Evolutionary conservation across 805 yeast genomes (phyloP).

Genomic region (Starmera caribaea): DNA sequence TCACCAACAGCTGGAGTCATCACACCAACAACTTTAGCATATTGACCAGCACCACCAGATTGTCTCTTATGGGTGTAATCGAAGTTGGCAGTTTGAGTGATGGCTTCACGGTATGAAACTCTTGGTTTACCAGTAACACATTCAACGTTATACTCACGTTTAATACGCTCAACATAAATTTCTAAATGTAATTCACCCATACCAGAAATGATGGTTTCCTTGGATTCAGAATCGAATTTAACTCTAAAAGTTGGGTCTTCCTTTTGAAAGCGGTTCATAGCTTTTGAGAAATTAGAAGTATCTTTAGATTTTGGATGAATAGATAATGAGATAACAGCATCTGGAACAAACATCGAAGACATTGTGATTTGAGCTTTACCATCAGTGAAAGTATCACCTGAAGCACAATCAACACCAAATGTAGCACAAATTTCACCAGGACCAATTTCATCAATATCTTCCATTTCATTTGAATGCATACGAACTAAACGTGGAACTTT

Average conservation of each 20-base stretch:
- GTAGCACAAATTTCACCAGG: slow-evolving; percentile 99
- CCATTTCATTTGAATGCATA: slow-evolving; percentile 99
- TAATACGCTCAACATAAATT: slow-evolving; percentile 96
- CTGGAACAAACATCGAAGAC: slow-evolving; percentile 98
- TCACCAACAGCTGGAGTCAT: slow-evolving; percentile 55
- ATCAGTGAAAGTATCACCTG: slow-evolving; percentile 96
- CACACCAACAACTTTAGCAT: slow-evolving; percentile 89
- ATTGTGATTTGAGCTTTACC: slow-evolving; percentile 74
- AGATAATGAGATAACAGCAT: slow-evolving; percentile 92
- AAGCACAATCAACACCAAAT: slow-evolving; percentile 96
- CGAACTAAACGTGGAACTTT: slow-evolving; percentile 91
- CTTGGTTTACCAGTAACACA: slow-evolving; percentile 96
- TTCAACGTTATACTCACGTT: slow-evolving; percentile 92
- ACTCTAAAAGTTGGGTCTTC: slow-evolving; percentile 99
- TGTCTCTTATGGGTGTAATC: slow-evolving; percentile 97
- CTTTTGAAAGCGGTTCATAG: slow-evolving; percentile 93
- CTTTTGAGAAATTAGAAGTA: slow-evolving; percentile 85
- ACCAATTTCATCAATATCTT: slow-evolving; percentile 89
- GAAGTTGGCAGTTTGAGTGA: slow-evolving; percentile 60
- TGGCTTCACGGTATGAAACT: slow-evolving; percentile 95
- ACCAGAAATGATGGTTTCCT: slow-evolving; percentile 91
- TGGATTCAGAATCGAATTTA: slow-evolving; percentile 78
- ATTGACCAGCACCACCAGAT: slow-evolving; percentile 99
- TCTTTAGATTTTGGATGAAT: slow-evolving; percentile 85
- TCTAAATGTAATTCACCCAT: slow-evolving; percentile 98